Conservation (phyloP, 805 yeast genomes). For the Zygosaccharomyces kombuchaensis region DNA sequence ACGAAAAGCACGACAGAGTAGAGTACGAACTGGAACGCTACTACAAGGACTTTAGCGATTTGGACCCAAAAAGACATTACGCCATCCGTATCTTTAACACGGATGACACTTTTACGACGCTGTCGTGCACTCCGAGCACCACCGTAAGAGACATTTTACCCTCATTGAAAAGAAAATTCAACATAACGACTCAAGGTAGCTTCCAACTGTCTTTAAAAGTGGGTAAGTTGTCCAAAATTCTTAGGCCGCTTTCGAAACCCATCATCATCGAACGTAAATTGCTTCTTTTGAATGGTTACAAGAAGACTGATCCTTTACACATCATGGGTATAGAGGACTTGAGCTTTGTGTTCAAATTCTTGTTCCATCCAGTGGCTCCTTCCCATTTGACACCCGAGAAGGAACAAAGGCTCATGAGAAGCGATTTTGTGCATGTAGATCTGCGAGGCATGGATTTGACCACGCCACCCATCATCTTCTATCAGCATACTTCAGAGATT, state of each 20-base stretch:
- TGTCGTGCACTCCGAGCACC: conserved; percentile 73
- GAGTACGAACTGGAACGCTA: conserved; percentile 38
- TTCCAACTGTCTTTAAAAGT: conserved; percentile 70
- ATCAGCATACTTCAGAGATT: conserved; percentile 75
- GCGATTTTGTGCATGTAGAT: conserved; percentile 68
- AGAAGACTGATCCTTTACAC: conserved; percentile 68
- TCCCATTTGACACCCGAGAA: conserved; percentile 63
- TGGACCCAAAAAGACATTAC: conserved; percentile 32
- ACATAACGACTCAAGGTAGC: conserved; percentile 63
- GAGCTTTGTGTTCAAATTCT: conserved; percentile 76
- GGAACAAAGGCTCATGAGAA: conserved; percentile 53
- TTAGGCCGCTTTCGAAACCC: conserved; percentile 71
- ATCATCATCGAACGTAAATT: conserved; percentile 71
- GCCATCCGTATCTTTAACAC: conserved; percentile 74
- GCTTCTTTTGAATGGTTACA: conserved; percentile 71
- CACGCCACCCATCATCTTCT: conserved; percentile 79
- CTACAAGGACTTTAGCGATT: conserved; percentile 35
- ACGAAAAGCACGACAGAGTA: conserved; percentile 35
- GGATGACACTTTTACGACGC: conserved; percentile 75
- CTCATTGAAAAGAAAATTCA: conserved; percentile 71
- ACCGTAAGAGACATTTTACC: conserved; percentile 71
- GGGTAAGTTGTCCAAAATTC: conserved; percentile 69
- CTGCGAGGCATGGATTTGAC: conserved; percentile 69
- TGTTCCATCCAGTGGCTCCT: conserved; percentile 58
- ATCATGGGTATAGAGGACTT: conserved; percentile 81